Base-by-base conservation (phyloP, 2,329 filamentous ascomycete species). In the Hymenoscyphus fructigenus region DNA sequence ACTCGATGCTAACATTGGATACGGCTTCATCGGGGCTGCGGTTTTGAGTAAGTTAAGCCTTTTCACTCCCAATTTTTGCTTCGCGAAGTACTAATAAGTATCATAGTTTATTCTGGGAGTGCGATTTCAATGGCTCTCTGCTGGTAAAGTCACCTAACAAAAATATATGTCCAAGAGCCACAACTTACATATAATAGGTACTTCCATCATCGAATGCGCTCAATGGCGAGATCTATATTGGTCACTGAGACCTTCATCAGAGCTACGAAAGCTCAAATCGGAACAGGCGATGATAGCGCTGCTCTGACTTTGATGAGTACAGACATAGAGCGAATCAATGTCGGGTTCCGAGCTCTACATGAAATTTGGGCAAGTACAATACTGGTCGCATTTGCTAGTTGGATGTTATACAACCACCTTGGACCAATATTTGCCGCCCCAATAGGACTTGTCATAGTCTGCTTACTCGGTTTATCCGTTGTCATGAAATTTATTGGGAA, bases 231-330 rank as follows among this genome's bases (percentile, higher is more conserved):
- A 50, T 78, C 77, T 6, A 75, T 73, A 0, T 70, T 83, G 3
- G 74, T 81, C 28, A 79, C 80, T 0, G 74, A 84, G 68, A 78
- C 86, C 1, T 86, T 82, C 68, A 77, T 78, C 28, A 82, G 82
- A 69, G 81, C 80, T 0, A 65, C 79, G 1, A 68, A 73, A 0
- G 64, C 80, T 17, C 71, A 72, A 6, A 67, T 73, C 0, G 62
- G 69, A 0, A 68, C 70, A 3, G 69, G 74, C 23, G 74, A 76
- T 14, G 77, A 78, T 10, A 71, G 74, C 0, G 76, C 76, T 1
- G 75, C 80, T 0, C 69, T 81, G 4, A 82, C 80, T 0, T 71
- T 81, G 12, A 82, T 83, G 79, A 79, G 76, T 14, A 76, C 79
- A 0, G 81, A 82, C 61, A 74, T 82, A 4, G 79, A 81, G 9